A percentile compares a stretch with the other conserved stretches of the same genome.
Evolutionary conservation across 768 basidiomycete species (phyloP).

Genomic region (Pholiota molesta): DNA sequence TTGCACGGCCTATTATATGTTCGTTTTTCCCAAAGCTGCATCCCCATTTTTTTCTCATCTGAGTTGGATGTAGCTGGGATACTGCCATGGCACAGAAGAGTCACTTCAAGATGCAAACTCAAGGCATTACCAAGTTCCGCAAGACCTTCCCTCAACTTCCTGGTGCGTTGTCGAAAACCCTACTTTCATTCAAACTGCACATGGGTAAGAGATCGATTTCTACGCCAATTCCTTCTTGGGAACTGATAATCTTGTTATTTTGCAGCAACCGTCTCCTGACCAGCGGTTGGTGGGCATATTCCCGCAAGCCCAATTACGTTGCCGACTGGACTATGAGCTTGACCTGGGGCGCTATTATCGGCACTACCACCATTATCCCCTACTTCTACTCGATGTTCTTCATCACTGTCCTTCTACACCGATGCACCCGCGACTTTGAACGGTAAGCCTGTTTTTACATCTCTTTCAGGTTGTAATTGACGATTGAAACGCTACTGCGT

Average conservation of each 20-base stretch:
- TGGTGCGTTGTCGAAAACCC: conserved; percentile 83
- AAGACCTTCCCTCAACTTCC: conserved; percentile 95
- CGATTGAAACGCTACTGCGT: background rate
- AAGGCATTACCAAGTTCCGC: conserved; percentile 83
- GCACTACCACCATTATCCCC: conserved; percentile 79
- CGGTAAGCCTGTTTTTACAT: conserved; percentile 47
- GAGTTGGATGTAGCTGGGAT: conserved; percentile 68
- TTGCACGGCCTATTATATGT: conserved; percentile 87
- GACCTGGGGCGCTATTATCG: conserved; percentile 82
- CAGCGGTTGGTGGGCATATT: conserved; percentile 93
- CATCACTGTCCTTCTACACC: conserved; percentile 88
- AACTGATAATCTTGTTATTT: conserved; percentile 2
- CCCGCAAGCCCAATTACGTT: conserved; percentile 96
- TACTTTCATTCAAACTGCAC: conserved; percentile 88
- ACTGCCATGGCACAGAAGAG: conserved; percentile 96
- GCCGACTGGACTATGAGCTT: conserved; percentile 90
- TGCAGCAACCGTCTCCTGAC: conserved; percentile 85
- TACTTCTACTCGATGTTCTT: conserved; percentile 99
- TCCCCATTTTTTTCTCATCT: conserved; percentile 10
- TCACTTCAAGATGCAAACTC: conserved; percentile 95
- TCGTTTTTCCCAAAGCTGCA: conserved; percentile 27
- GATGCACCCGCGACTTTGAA: conserved; percentile 93
- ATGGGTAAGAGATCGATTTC: conserved; percentile 59
- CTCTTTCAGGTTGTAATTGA: background rate
- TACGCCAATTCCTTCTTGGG: background rate